Evolutionary conservation across 169 alveolate species (phyloP).

Genomic region (Plasmodium yoelii): DNA sequence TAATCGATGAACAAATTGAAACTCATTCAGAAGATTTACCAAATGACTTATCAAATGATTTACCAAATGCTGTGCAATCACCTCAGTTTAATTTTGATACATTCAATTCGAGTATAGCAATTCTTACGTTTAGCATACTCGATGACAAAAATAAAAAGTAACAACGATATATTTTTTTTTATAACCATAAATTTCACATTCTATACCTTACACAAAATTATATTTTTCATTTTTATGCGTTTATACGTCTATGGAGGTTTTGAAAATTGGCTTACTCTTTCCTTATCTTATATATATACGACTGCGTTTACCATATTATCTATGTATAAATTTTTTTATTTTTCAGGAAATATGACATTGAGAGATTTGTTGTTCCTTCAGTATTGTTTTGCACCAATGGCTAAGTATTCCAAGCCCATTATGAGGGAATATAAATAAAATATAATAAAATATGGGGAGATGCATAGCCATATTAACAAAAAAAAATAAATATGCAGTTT

Average conservation of each 20-base stretch:
- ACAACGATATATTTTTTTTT: background rate
- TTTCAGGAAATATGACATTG: slow-evolving; percentile 73
- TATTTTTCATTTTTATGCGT: background rate
- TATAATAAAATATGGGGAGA: background rate
- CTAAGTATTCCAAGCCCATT: background rate
- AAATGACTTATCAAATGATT: slow-evolving; percentile 32
- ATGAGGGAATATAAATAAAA: background rate
- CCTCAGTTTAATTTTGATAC: background rate
- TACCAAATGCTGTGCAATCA: slow-evolving; percentile 17
- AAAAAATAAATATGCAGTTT: no score
- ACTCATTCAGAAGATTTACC: slow-evolving; percentile 31
- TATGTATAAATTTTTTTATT: slow-evolving; percentile 6
- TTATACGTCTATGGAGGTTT: no score
- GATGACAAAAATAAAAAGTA: slow-evolving; percentile 74
- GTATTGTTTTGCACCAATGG: slow-evolving; percentile 56
- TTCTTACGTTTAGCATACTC: slow-evolving; percentile 62
- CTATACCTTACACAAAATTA: background rate
- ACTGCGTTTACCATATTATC: background rate
- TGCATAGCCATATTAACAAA: no score
- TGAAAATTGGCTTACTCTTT: no score
- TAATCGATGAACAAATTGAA: slow-evolving; percentile 40
- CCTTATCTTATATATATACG: background rate
- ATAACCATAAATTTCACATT: background rate
- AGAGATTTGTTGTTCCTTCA: slow-evolving; percentile 73
- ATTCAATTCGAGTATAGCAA: slow-evolving; percentile 35